These are phyloP conservation scores for Botrytis deweyae DNA, from an alignment of 2,329 filamentous ascomycete species.

Conservation along the genomic window DNA sequence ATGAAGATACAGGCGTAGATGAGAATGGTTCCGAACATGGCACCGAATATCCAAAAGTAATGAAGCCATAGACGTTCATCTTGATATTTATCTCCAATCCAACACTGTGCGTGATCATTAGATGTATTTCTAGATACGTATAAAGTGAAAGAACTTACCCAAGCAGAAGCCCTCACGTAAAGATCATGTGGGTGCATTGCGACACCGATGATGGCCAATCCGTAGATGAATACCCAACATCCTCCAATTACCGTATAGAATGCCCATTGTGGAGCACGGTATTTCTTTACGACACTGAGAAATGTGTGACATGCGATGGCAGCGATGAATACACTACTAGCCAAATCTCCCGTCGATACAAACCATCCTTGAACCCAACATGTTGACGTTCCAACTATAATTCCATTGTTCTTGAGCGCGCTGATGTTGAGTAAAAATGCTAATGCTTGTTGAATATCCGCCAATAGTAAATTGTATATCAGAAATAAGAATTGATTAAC, in stretches of 20 bases:
- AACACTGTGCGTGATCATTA: constrained; percentile 49
- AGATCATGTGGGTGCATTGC: constrained; percentile 43
- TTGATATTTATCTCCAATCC: constrained; percentile 57
- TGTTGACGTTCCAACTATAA: constrained; percentile 52
- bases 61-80: constrained; percentile 58
- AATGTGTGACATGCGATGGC: constrained; percentile 67
- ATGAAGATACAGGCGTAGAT: constrained; percentile 45
- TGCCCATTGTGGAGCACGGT: constrained; percentile 48
- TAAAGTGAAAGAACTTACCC: constrained; percentile 45
- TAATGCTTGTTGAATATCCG: constrained; percentile 64
- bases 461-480: constrained; percentile 67
- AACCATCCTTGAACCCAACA: constrained; percentile 69
- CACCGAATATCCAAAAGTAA: constrained; percentile 63
- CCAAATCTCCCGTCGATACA: constrained; percentile 63
- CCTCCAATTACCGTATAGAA: constrained; percentile 51
- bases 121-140: neutral
- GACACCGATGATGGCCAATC: constrained; percentile 54
- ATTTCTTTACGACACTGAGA: constrained; percentile 57
- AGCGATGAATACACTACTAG: constrained; percentile 66
- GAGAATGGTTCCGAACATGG: constrained; percentile 50
- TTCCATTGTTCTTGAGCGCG: constrained; percentile 55
- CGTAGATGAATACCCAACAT: constrained; percentile 60
- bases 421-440: constrained; percentile 63
- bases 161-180: constrained; percentile 65
- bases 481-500: constrained; percentile 68